These are phyloP conservation scores for Elsinoe arachidis DNA, from an alignment of 2,329 filamentous ascomycete species.

Conservation along the genomic window DNA sequence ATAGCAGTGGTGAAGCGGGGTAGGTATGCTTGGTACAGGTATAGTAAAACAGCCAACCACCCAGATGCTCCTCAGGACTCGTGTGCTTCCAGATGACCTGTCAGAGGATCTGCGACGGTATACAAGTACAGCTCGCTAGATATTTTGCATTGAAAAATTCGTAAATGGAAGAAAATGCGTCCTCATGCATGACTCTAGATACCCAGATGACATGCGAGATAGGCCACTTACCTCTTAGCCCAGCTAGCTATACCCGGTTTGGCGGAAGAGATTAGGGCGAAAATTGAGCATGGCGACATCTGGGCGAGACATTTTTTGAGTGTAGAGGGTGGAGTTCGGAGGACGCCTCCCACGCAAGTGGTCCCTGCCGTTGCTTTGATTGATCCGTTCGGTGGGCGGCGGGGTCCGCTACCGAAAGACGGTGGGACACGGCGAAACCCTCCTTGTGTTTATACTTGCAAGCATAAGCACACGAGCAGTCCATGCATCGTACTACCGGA, in stretches of 20 bases:
- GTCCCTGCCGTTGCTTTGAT: background rate
- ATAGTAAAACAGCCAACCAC: background rate
- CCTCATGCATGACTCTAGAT: background rate
- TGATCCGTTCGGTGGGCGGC: background rate
- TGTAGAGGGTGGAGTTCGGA: background rate
- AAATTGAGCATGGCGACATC: conserved; percentile 4
- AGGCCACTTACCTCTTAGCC: background rate
- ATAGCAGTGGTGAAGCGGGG: background rate
- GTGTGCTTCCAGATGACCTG: background rate
- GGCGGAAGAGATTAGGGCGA: background rate
- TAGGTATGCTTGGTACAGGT: background rate
- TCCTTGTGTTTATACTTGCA: too few relatives aligned
- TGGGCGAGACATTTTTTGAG: background rate
- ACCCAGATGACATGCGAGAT: background rate
- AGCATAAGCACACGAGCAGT: background rate
- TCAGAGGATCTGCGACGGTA: background rate
- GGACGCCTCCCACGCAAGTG: background rate
- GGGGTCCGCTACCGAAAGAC: background rate
- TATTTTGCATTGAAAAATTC: background rate
- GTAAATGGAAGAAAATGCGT: background rate
- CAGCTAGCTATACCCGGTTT: background rate
- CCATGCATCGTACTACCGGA: background rate
- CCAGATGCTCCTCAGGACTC: background rate
- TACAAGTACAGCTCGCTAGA: background rate
- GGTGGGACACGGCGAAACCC: too few relatives aligned